Evolutionary conservation across 768 basidiomycete genomes (phyloP).

Genomic region (Leccinum rimulosum): DNA sequence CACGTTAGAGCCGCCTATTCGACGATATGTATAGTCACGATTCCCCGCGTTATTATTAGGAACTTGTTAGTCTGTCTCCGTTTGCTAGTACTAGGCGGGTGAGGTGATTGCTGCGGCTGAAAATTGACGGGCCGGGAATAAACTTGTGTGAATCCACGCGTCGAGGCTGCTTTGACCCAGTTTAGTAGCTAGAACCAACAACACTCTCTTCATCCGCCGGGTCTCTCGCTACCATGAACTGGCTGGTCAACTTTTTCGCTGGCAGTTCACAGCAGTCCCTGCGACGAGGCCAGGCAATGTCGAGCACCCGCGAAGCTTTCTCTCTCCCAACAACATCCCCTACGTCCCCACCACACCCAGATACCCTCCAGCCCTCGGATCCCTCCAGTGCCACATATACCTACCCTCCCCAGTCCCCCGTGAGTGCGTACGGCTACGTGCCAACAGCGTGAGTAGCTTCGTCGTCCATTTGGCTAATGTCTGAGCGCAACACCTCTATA

Average conservation of each 20-base stretch:
- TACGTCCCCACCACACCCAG: conserved; percentile 47
- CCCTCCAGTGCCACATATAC: conserved; percentile 58
- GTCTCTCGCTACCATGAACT: conserved; percentile 52
- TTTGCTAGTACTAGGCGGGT: neutral
- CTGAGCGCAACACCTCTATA: conserved; percentile 9
- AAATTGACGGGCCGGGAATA: conserved; percentile 10
- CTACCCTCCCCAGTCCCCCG: conserved; percentile 68
- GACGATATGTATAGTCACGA: conserved; percentile 1
- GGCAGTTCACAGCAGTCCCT: conserved; percentile 45
- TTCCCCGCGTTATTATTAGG: neutral
- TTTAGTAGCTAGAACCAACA: conserved; percentile 10
- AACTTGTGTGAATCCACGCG: neutral
- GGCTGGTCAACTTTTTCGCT: conserved; percentile 68
- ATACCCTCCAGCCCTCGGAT: conserved; percentile 50
- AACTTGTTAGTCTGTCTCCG: neutral
- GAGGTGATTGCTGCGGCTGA: conserved; percentile 14
- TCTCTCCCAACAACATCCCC: conserved; percentile 78
- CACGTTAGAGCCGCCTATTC: neutral
- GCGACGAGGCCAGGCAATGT: conserved; percentile 64
- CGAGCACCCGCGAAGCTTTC: conserved; percentile 85
- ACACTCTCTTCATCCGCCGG: neutral
- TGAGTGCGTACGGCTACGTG: conserved; percentile 55
- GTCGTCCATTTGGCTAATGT: conserved; percentile 7
- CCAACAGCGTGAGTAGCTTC: conserved; percentile 48
- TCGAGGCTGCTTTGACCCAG: conserved; percentile 8